Percentiles rank a stretch among this genome's conserved stretches.
These are phyloP conservation scores for Nannizziopsis barbatae DNA, from an alignment of 2,329 filamentous ascomycete species.

Conservation along the genomic window DNA sequence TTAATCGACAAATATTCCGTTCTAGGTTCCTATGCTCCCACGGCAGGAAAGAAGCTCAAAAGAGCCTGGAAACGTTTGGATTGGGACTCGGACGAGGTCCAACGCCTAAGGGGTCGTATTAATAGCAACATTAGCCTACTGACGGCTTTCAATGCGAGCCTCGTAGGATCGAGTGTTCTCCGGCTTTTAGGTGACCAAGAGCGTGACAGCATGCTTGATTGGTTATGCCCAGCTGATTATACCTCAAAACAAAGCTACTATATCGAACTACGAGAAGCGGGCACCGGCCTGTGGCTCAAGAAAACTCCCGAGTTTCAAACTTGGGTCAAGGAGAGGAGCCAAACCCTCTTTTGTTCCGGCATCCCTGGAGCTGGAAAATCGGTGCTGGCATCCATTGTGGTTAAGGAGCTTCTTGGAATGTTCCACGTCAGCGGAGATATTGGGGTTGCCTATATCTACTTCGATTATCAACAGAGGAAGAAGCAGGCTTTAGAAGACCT, in stretches of 20 bases:
- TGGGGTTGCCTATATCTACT: constrained; percentile 7
- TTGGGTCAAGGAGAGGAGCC: constrained; percentile 1
- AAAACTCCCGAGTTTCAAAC: constrained; percentile 14
- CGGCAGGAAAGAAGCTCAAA: too few relatives aligned
- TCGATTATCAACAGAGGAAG: not conserved
- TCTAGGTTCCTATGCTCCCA: too few relatives aligned
- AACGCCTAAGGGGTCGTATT: too few relatives aligned
- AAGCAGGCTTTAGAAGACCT: not conserved
- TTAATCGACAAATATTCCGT: too few relatives aligned
- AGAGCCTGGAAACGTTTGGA: too few relatives aligned
- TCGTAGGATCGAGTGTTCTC: too few relatives aligned
- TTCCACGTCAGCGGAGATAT: constrained; percentile 3
- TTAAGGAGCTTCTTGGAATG: constrained; percentile 8
- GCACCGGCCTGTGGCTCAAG: constrained; percentile 20
- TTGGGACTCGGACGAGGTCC: too few relatives aligned
- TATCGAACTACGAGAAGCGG: constrained; percentile 9
- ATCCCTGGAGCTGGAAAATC: constrained; percentile 16
- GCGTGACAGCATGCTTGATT: too few relatives aligned
- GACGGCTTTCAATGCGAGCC: too few relatives aligned
- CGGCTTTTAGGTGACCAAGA: too few relatives aligned
- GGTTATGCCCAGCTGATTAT: too few relatives aligned
- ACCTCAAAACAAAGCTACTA: constrained; percentile 16
- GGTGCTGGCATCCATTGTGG: constrained; percentile 12
- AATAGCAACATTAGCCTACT: too few relatives aligned
- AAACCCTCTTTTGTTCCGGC: constrained; percentile 11